phyloP scores from a whole-genome alignment of 1,139 yeast genomes.

The Hyphopichia burtonii region DNA sequence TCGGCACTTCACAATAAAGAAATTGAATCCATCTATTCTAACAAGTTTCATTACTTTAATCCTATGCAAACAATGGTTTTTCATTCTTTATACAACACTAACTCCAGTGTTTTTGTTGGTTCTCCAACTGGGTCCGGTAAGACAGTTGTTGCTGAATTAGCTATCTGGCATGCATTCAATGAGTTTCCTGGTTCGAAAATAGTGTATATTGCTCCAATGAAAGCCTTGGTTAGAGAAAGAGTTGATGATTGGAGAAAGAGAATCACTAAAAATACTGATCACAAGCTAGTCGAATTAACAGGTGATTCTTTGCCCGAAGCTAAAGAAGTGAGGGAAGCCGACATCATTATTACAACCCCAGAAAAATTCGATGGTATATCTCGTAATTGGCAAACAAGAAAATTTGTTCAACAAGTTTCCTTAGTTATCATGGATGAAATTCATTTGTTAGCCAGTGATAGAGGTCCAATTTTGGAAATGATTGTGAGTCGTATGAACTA shows the following conservation, averaged over 20 bases:
- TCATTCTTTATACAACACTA: slow-evolving; percentile 79
- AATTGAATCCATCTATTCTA: slow-evolving; percentile 65
- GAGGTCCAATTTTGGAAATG: slow-evolving; percentile 98
- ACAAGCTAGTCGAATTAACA: slow-evolving; percentile 83
- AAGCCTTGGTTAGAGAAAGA: slow-evolving; percentile 93
- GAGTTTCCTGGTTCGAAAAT: slow-evolving; percentile 79
- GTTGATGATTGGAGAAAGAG: slow-evolving; percentile 91
- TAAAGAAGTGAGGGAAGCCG: slow-evolving; percentile 80
- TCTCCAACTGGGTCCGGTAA: slow-evolving; percentile 99
- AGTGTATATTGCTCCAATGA: slow-evolving; percentile 98
- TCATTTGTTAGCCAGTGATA: slow-evolving; percentile 92
- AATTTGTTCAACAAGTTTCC: slow-evolving; percentile 87
- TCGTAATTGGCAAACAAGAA: slow-evolving; percentile 96
- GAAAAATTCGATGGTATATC: slow-evolving; percentile 99
- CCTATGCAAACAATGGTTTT: slow-evolving; percentile 99
- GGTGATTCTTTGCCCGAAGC: slow-evolving; percentile 97
- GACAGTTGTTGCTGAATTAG: slow-evolving; percentile 94
- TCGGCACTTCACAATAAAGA: slow-evolving; percentile 71
- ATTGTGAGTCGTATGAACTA: slow-evolving; percentile 98
- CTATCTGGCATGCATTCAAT: slow-evolving; percentile 92
- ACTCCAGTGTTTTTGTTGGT: slow-evolving; percentile 85
- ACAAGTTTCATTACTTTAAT: slow-evolving; percentile 80
- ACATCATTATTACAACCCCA: slow-evolving; percentile 93
- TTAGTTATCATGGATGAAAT: slow-evolving; percentile 97
- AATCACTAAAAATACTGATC: slow-evolving; percentile 59